Percentiles rank a stretch among this genome's conserved stretches.
phyloP scores from a whole-genome alignment of 2,329 filamentous ascomycete species.

The Fusarium denticulatum region DNA sequence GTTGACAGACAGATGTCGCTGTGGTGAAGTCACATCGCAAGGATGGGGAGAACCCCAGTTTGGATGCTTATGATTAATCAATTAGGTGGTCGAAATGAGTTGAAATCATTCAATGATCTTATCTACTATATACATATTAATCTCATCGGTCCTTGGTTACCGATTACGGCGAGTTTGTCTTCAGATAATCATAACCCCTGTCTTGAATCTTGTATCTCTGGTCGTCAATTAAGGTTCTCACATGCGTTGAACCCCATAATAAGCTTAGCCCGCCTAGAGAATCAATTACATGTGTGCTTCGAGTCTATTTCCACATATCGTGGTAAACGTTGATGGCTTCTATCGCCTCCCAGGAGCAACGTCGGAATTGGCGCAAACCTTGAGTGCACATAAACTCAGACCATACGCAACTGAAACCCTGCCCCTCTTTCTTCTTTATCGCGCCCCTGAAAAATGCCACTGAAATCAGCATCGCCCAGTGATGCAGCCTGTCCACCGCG shows the following conservation, averaged over 20 bases:
- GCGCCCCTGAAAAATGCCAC: conserved; percentile 74
- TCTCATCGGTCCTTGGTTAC: conserved; percentile 24
- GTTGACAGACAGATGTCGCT: conserved; percentile 31
- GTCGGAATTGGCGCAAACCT: background rate
- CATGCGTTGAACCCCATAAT: background rate
- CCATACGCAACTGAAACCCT: conserved; percentile 73
- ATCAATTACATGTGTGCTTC: background rate
- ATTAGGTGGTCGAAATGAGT: conserved; percentile 28
- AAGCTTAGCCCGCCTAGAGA: background rate
- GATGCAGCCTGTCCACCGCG: conserved; percentile 72
- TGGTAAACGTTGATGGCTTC: background rate
- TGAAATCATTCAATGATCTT: conserved; percentile 38
- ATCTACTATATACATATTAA: conserved; percentile 39
- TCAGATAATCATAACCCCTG: background rate
- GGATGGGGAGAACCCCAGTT: conserved; percentile 14
- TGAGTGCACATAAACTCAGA: conserved; percentile 34
- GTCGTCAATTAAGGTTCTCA: background rate
- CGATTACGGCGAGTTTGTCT: conserved; percentile 3
- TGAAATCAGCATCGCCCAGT: conserved; percentile 70
- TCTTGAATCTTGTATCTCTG: background rate
- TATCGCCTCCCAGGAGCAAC: background rate
- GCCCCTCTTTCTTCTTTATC: conserved; percentile 73
- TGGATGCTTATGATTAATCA: conserved; percentile 39
- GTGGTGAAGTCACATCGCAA: conserved; percentile 17
- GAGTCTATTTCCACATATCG: background rate